Conservation (phyloP, 805 yeast species). For the Blastobotrys terrestris region DNA sequence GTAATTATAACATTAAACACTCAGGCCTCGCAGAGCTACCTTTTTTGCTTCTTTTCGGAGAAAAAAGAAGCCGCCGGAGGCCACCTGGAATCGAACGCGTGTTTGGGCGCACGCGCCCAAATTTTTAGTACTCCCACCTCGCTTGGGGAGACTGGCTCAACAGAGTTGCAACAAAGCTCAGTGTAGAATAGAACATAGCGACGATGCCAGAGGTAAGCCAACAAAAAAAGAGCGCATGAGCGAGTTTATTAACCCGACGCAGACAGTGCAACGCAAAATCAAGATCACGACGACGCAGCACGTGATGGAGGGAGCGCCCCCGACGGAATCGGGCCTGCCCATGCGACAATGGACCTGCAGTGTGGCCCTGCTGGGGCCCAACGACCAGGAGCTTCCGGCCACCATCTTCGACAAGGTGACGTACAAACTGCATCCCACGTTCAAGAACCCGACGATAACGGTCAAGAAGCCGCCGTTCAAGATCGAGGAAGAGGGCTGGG, state of each 20-base stretch:
- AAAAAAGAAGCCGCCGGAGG: no score
- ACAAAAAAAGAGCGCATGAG: neutral
- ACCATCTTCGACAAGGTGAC: constrained; percentile 85
- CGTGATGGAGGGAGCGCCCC: constrained; percentile 70
- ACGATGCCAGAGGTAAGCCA: constrained; percentile 12
- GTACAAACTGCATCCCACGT: constrained; percentile 91
- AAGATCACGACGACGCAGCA: constrained; percentile 84
- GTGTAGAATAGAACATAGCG: neutral
- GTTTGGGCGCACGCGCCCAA: neutral
- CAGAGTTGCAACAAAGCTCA: neutral
- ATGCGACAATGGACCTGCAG: constrained; percentile 90
- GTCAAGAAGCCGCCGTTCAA: constrained; percentile 78
- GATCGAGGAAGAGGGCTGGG: constrained; percentile 96
- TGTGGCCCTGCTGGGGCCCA: constrained; percentile 65
- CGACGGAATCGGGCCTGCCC: constrained; percentile 86
- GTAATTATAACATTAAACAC: no score
- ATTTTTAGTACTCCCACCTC: neutral
- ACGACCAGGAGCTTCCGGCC: constrained; percentile 82
- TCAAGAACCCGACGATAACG: constrained; percentile 78
- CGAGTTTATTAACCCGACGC: neutral
- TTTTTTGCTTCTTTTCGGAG: no score
- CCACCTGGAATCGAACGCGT: no score
- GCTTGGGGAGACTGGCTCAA: neutral
- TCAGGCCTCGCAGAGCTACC: no score
- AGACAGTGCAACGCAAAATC: constrained; percentile 67